Base-by-base conservation (phyloP, 2,329 filamentous ascomycete species). In the Onygenales sp. region DNA sequence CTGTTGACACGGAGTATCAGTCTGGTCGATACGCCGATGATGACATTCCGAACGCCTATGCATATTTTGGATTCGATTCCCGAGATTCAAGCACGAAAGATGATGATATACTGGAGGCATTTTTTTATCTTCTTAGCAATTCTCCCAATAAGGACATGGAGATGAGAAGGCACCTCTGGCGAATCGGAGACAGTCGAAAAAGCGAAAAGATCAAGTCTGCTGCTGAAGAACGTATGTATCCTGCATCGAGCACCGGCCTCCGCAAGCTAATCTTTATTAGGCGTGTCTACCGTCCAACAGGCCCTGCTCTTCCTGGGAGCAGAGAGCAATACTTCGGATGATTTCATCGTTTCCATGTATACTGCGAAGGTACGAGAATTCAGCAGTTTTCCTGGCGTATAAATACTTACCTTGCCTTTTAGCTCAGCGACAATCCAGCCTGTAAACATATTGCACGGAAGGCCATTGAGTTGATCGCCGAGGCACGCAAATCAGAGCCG, bases 241-340 rank as follows among this genome's bases (percentile, higher is more conserved):
- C 13, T 31, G 27, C 14, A 34, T 17, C 27, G 21, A 43, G 27
- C n/a, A 11, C 33, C 9, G 13, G 33, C 10, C 45, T 8, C 43
- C 14, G 8, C 52, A 17, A 42, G 45, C 37, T 55, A 34, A 55
- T 51, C n/a, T 44, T 42, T 47, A 42, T 49, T 56, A 75, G 73
- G 73, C 11, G 73, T 85, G 32, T 77, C 83, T 56, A 82, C 77
- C n/a, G 78, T 80, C 52, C 76, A 82, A 45, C 81, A 86, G 62
- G 85, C 85, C 1, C 71, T 85, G 34, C 70, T 77, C 10, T 87
- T 79, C 69, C 72, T 87, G 10, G 79, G 76, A 6, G 77, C 81
- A 9, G 69, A 74, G 50, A 65, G 67, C 32, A 67, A 68, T 9
- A 77, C 74, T 8, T 61, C 73, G 2, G 82, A 85, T 61, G 79